Percentiles rank a stretch among this genome's conserved stretches.
phyloP scores from a whole-genome alignment of 2,329 filamentous ascomycete genomes.

The Endoconidiophora polonica region DNA sequence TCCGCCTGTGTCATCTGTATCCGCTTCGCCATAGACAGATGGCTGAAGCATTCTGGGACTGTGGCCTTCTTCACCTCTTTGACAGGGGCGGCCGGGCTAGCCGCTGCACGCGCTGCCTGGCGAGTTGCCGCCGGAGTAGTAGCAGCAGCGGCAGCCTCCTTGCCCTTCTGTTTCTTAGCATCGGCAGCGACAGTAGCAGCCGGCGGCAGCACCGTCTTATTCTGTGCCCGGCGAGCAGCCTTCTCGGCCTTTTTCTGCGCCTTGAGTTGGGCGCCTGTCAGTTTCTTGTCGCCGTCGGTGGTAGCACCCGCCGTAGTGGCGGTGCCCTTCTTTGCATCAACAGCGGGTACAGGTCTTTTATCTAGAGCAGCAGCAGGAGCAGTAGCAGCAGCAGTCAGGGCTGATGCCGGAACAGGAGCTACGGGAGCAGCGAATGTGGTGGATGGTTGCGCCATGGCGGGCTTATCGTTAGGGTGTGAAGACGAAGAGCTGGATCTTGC shows the following conservation, averaged over 20 bases:
- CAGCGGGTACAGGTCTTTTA: not conserved
- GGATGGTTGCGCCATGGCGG: conserved; percentile 6
- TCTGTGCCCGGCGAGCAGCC: conserved; percentile 62
- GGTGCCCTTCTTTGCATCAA: not conserved
- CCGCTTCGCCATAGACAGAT: conserved; percentile 53
- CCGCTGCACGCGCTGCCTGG: conserved; percentile 22
- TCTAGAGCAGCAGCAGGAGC: not conserved
- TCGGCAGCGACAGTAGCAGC: conserved; percentile 27
- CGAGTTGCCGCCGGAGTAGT: conserved; percentile 16
- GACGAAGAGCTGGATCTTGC: no score
- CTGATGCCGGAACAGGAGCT: not conserved
- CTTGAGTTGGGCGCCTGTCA: conserved; percentile 67
- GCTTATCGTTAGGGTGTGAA: not conserved
- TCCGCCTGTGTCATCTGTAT: conserved; percentile 41
- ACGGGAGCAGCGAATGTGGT: not conserved
- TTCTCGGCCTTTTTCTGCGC: conserved; percentile 85
- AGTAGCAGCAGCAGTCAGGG: not conserved
- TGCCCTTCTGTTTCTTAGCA: conserved; percentile 22
- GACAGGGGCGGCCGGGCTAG: conserved; percentile 22
- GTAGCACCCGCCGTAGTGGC: not conserved
- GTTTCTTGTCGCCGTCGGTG: conserved; percentile 31
- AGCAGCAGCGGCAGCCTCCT: conserved; percentile 5
- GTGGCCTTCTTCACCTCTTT: conserved; percentile 40
- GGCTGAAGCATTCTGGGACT: conserved; percentile 59
- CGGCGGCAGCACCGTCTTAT: conserved; percentile 38